Evolutionary conservation across 352 stramenopile genomes (phyloP).

Genomic region (Ophiocytium majus): DNA sequence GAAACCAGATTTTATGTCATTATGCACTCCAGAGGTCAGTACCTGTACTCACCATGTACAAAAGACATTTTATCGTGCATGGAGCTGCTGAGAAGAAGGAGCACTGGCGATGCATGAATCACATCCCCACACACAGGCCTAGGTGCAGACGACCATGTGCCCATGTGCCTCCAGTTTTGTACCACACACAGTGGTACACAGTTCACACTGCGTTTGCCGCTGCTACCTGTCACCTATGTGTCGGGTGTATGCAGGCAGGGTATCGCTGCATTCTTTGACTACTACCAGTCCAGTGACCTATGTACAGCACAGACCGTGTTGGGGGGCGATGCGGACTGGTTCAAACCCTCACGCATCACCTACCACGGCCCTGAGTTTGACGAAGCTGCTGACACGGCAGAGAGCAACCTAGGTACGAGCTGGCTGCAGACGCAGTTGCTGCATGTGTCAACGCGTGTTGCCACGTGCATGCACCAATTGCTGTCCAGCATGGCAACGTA

Average conservation of each 20-base stretch:
- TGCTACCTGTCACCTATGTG: slow-evolving; percentile 23
- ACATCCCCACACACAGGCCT: too few relatives aligned
- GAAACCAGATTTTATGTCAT: too few relatives aligned
- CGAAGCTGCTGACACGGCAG: neutral
- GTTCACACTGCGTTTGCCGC: too few relatives aligned
- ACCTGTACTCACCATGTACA: too few relatives aligned
- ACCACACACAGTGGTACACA: too few relatives aligned
- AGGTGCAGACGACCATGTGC: too few relatives aligned
- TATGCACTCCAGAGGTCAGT: too few relatives aligned
- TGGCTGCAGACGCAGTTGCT: neutral
- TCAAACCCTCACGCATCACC: slow-evolving; percentile 33
- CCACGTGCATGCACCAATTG: neutral
- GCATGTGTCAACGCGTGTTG: too few relatives aligned
- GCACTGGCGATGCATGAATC: too few relatives aligned
- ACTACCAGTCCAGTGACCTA: slow-evolving; percentile 26
- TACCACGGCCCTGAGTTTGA: slow-evolving; percentile 28
- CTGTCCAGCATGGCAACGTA: neutral
- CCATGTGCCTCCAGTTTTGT: too few relatives aligned
- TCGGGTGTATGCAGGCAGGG: slow-evolving; percentile 48
- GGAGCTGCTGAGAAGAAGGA: too few relatives aligned
- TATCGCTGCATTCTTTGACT: slow-evolving; percentile 39
- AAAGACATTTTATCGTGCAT: too few relatives aligned
- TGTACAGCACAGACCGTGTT: slow-evolving; percentile 46
- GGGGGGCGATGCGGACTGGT: slow-evolving; percentile 30
- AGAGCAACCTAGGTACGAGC: slow-evolving; percentile 32